Base-by-base conservation (phyloP, 2,329 filamentous ascomycete species). In the Claviceps digitariae region DNA sequence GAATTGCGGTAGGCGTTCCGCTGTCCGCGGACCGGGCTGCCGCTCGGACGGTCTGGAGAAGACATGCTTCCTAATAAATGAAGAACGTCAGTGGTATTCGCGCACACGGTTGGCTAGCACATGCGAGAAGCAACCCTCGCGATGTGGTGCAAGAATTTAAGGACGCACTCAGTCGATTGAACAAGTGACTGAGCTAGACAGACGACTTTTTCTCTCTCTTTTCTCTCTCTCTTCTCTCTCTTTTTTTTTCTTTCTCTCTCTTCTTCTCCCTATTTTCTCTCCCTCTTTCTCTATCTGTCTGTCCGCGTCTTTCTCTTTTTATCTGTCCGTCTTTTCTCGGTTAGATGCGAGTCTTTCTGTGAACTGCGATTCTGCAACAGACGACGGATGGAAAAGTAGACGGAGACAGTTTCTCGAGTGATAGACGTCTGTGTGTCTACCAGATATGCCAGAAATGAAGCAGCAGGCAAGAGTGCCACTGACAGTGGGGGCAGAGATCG, bases 1-100 rank as follows among this genome's bases (percentile, higher is more conserved):
- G 85, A 84, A 58, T 83, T 81, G 61, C 84, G 78, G 67, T 87
- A 88, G 54, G 79, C 73, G 62, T 73, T 77, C 62, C 78, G 75
- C 56, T 81, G 77, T 60, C 84, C 80, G 61, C 77, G 78, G 53
- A 75, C 75, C 57, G 82, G 76, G 60, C 74, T 76, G 60, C 77
- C 77, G 63, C 82, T 81, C 54, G 86, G 85, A 67, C 84, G 77
- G 66, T 79, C 73, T 57, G 79, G 78, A 59, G 80, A 74, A 69
- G 79, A 80, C 80, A 84, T 83, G 63, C 62, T 72, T 65, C 48
- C 43, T 54, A 46, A 52, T 21, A 9, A 25, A 52, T 62, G 61
- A 62, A n/a, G n/a, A 62, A 59, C 56, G 50, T 45, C 29, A 51
- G 34, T 34, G 17, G 15, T 8, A 38, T 17, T n/a, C 36, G 36